A percentile compares a stretch with the other conserved stretches of the same genome.
Conservation (phyloP, 2,329 filamentous ascomycete species). For the Dichotomopilus funicola region DNA sequence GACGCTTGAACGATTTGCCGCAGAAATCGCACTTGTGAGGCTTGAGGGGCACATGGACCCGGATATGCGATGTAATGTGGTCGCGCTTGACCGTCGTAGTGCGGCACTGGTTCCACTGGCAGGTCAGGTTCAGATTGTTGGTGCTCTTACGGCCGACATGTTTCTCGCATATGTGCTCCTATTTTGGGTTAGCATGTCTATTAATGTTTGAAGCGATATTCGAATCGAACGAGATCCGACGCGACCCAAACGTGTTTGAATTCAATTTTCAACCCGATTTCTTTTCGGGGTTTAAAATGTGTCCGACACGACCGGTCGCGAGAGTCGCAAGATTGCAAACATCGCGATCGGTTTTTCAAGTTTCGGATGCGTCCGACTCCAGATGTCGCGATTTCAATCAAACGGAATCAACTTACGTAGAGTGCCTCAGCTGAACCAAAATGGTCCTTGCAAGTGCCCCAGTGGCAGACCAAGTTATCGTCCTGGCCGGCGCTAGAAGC, state of each 20-base stretch:
- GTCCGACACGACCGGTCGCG: neutral
- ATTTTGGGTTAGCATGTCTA: neutral
- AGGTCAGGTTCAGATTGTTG: conserved; percentile 95
- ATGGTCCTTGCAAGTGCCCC: conserved; percentile 53
- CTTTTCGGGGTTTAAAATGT: neutral
- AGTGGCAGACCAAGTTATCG: conserved; percentile 55
- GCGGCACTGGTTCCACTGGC: conserved; percentile 92
- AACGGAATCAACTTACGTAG: conserved; percentile 44
- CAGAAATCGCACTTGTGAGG: conserved; percentile 99
- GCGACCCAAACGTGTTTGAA: neutral
- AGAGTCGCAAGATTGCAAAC: too few relatives aligned
- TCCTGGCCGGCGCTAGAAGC: conserved; percentile 27
- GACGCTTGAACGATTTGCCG: conserved; percentile 97
- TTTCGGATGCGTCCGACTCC: too few relatives aligned
- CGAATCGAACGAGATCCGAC: neutral
- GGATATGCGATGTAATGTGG: conserved; percentile 98
- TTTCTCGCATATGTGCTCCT: conserved; percentile 98
- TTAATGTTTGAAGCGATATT: too few relatives aligned
- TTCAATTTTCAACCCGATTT: neutral
- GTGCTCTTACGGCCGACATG: conserved; percentile 99
- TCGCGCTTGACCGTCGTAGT: conserved; percentile 98
- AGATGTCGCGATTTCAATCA: neutral
- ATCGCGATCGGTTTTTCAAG: too few relatives aligned
- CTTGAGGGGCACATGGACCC: conserved; percentile 97
- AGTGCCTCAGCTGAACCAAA: conserved; percentile 52